phyloP scores from a whole-genome alignment of 306 rosid species.

The Betula pendula region DNA sequence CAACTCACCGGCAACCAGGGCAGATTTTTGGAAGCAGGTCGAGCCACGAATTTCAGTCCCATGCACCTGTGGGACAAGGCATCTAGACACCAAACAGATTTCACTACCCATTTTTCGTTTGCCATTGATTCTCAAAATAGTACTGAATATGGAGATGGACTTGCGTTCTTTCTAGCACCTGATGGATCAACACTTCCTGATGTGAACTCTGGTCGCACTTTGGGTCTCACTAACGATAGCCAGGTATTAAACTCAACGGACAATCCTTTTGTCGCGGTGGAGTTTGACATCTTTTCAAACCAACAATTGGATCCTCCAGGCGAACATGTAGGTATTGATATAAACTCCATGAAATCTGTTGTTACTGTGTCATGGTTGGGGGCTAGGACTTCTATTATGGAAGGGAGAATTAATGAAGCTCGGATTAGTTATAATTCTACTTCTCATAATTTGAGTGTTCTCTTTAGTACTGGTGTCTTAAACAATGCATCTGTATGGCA shows the following conservation, averaged over 20 bases:
- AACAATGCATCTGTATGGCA: neutral
- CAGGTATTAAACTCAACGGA: conserved; percentile 12
- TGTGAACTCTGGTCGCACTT: conserved; percentile 34
- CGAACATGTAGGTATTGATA: conserved; percentile 50
- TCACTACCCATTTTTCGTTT: conserved; percentile 45
- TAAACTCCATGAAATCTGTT: conserved; percentile 35
- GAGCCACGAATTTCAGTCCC: conserved; percentile 32
- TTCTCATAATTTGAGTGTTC: conserved; percentile 32
- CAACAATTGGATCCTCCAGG: conserved; percentile 18
- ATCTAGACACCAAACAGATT: conserved; percentile 37
- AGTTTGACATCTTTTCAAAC: conserved; percentile 38
- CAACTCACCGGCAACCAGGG: conserved; percentile 17
- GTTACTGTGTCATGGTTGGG: conserved; percentile 33
- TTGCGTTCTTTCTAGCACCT: conserved; percentile 28
- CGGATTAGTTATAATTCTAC: conserved; percentile 38
- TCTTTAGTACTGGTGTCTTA: conserved; percentile 30
- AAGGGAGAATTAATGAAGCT: conserved; percentile 31
- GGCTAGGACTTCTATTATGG: neutral
- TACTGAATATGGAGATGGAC: conserved; percentile 21
- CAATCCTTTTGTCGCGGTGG: conserved; percentile 47
- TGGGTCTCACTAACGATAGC: conserved; percentile 40
- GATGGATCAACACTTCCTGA: no score
- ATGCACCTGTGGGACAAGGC: conserved; percentile 46
- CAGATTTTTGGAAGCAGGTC: conserved; percentile 29
- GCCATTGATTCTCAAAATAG: conserved; percentile 24